These are phyloP conservation scores for barrel medic (Medicago truncatula) DNA, from an alignment of 306 rosid species.

Conservation along the genomic window DNA sequence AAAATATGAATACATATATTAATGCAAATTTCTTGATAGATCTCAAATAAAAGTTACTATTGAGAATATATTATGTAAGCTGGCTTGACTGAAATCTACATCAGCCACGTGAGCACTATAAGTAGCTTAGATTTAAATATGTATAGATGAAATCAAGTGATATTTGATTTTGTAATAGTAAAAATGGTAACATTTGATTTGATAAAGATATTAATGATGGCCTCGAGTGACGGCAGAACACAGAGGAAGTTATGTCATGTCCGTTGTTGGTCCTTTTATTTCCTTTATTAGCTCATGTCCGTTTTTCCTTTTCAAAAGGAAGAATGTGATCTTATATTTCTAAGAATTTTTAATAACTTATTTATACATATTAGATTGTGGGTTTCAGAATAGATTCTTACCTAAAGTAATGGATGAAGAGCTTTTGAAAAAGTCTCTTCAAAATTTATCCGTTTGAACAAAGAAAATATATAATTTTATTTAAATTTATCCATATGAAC, in stretches of 20 bases:
- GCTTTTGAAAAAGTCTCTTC: too few relatives aligned
- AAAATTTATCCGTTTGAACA: too few relatives aligned
- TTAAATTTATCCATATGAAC: too few relatives aligned
- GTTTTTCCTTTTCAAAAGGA: not conserved
- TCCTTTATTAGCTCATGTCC: not conserved
- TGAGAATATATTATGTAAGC: conserved; percentile 11
- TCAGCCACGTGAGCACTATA: conserved; percentile 44
- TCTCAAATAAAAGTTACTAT: conserved; percentile 17
- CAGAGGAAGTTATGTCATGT: conserved; percentile 22
- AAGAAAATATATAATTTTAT: too few relatives aligned
- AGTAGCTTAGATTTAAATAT: not conserved
- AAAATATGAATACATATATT: not conserved
- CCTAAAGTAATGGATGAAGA: too few relatives aligned
- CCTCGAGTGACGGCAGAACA: conserved; percentile 9
- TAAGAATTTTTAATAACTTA: not conserved
- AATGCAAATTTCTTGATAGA: conserved; percentile 1
- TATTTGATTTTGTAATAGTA: not conserved
- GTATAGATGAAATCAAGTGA: conserved; percentile 16
- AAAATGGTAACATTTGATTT: conserved; percentile 12
- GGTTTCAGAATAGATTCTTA: too few relatives aligned
- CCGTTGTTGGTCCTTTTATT: not conserved
- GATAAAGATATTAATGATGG: conserved; percentile 25
- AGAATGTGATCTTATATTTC: not conserved
- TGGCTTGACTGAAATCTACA: conserved; percentile 37
- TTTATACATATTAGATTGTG: too few relatives aligned